These are phyloP conservation scores for Claviceps africana DNA, from an alignment of 2,329 filamentous ascomycete genomes.

Conservation along the genomic window DNA sequence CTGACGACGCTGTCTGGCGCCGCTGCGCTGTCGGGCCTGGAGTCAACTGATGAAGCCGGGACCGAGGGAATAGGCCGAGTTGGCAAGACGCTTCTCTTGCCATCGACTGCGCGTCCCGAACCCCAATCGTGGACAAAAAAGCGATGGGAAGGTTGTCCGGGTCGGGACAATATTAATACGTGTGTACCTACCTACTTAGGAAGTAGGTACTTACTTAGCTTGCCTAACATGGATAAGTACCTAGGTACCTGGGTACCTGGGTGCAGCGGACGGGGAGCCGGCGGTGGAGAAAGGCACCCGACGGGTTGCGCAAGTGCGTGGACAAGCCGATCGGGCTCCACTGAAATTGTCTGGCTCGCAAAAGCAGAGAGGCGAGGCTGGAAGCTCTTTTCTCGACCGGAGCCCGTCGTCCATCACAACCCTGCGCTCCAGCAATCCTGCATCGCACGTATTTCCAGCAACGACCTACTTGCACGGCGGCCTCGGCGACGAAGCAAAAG, in stretches of 20 bases:
- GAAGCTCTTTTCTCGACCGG: neutral
- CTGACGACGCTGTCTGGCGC: neutral
- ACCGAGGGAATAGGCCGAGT: neutral
- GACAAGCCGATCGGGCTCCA: neutral
- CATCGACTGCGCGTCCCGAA: neutral
- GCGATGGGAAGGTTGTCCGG: neutral
- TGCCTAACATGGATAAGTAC: no score
- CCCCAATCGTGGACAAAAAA: neutral
- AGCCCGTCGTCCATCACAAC: neutral
- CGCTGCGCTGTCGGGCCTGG: neutral
- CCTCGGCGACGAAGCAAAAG: neutral
- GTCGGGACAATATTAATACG: slow-evolving; percentile 20
- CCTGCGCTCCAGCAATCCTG: neutral
- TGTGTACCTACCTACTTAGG: no score
- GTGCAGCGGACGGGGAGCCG: neutral
- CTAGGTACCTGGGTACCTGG: no score
- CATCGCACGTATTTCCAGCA: neutral
- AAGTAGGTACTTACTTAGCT: no score
- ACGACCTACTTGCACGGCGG: neutral
- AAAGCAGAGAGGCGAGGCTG: neutral
- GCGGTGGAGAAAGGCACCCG: no score
- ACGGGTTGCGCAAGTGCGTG: neutral
- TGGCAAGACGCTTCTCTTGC: neutral
- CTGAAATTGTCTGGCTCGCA: neutral
- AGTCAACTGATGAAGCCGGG: neutral